Conservation (phyloP, 768 basidiomycete species). For the Xerocomellus chrysenteron region DNA sequence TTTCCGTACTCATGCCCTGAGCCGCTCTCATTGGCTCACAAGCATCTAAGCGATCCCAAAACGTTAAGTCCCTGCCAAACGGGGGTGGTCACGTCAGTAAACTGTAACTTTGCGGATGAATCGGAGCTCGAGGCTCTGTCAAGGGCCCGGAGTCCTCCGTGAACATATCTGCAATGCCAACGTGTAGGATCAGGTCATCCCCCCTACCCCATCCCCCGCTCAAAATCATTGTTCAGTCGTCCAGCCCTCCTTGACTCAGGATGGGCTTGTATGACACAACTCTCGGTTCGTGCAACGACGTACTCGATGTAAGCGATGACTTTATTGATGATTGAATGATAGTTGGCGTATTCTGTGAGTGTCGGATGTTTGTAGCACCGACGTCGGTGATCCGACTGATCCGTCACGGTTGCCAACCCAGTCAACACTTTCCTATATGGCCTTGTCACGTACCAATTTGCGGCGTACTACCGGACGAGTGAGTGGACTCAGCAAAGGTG, state of each 20-base stretch:
- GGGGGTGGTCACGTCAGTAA: too few relatives aligned
- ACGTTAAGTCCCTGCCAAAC: too few relatives aligned
- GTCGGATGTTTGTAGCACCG: not conserved
- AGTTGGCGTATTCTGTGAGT: conserved; percentile 26
- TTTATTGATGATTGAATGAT: not conserved
- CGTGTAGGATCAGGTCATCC: too few relatives aligned
- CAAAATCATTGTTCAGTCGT: not conserved
- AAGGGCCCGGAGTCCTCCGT: too few relatives aligned
- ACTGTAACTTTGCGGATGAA: too few relatives aligned
- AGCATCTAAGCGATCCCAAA: too few relatives aligned
- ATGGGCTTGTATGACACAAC: not conserved
- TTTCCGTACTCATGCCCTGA: too few relatives aligned
- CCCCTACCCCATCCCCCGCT: too few relatives aligned
- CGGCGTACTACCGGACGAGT: conserved; percentile 33
- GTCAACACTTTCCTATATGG: conserved; percentile 38
- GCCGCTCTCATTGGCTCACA: too few relatives aligned
- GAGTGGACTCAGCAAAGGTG: not conserved
- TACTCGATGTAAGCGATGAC: not conserved
- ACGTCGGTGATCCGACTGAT: not conserved
- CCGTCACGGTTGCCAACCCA: not conserved
- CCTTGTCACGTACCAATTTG: conserved; percentile 43
- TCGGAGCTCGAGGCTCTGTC: too few relatives aligned
- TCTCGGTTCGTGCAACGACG: not conserved
- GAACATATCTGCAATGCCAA: too few relatives aligned
- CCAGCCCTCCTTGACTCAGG: not conserved